phyloP scores from a whole-genome alignment of 371 early-diverging fungal species.

The Mortierella polycephala region DNA sequence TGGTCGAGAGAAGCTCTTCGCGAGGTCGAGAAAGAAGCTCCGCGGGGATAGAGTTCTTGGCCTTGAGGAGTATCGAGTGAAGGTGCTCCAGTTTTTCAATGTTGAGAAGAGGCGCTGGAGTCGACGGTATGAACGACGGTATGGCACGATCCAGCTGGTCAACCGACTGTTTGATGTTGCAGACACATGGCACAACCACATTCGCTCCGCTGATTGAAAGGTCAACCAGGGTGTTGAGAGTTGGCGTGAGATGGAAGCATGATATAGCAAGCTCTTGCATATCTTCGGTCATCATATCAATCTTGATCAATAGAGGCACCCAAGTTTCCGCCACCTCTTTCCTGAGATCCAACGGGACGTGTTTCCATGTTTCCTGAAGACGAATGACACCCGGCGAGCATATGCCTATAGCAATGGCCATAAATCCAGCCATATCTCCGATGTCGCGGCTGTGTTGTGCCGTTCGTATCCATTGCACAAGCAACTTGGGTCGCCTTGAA shows the following conservation, averaged over 20 bases:
- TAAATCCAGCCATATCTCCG: constrained; percentile 80
- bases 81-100: constrained; percentile 41
- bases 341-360: constrained; percentile 64
- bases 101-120: constrained; percentile 29
- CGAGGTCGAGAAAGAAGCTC: background rate
- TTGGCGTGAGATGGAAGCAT: constrained; percentile 22
- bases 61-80: constrained; percentile 18
- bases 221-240: constrained; percentile 18
- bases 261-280: constrained; percentile 31
- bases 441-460: constrained; percentile 64
- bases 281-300: constrained; percentile 55
- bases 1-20: background rate
- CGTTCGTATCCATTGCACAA: constrained; percentile 81
- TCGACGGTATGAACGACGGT: constrained; percentile 35
- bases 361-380: constrained; percentile 80
- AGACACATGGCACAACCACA: constrained; percentile 24
- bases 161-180: constrained; percentile 40
- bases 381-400: constrained; percentile 80
- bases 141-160: constrained; percentile 37
- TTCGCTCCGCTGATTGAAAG: background rate
- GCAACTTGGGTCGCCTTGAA: constrained; percentile 63
- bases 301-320: constrained; percentile 65
- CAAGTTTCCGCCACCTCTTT: constrained; percentile 64
- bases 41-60: constrained; percentile 11
- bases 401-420: constrained; percentile 78